Conservation (phyloP, 176 grass and related monocot species). For the Oryza punctata region DNA sequence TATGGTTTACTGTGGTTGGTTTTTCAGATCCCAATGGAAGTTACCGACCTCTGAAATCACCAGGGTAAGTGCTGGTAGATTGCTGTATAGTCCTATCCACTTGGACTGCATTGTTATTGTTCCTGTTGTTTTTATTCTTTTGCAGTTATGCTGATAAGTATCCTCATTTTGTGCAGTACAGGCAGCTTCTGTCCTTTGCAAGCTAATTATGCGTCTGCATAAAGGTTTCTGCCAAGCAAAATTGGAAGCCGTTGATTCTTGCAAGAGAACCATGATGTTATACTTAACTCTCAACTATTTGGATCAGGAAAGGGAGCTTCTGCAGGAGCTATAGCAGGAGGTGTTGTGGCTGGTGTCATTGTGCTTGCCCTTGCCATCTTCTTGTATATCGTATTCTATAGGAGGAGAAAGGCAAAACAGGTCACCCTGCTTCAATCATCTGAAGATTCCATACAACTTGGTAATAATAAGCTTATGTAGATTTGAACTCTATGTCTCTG, state of each 20-base stretch:
- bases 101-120: slow-evolving; percentile 6
- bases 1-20: neutral
- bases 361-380: slow-evolving; percentile 41
- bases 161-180: slow-evolving; percentile 68
- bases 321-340: slow-evolving; percentile 64
- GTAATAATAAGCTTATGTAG: slow-evolving; percentile 30
- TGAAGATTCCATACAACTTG: slow-evolving; percentile 57
- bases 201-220: slow-evolving; percentile 38
- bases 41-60: slow-evolving; percentile 49
- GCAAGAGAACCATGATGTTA: slow-evolving; percentile 25
- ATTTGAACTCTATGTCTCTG: neutral
- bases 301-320: slow-evolving; percentile 41
- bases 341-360: slow-evolving; percentile 52
- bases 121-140: slow-evolving; percentile 21
- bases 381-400: slow-evolving; percentile 51
- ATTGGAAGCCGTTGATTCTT: slow-evolving; percentile 8
- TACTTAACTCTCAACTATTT: slow-evolving; percentile 19
- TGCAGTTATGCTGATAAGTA: slow-evolving; percentile 27
- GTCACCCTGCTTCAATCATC: slow-evolving; percentile 49
- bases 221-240: slow-evolving; percentile 35
- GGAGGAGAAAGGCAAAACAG: slow-evolving; percentile 61
- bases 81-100: neutral
- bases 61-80: slow-evolving; percentile 62
- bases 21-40: slow-evolving; percentile 72
- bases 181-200: slow-evolving; percentile 44